These are phyloP conservation scores for Agrostemma githago DNA, from an alignment of 148 eudicot species.

Conservation along the genomic window DNA sequence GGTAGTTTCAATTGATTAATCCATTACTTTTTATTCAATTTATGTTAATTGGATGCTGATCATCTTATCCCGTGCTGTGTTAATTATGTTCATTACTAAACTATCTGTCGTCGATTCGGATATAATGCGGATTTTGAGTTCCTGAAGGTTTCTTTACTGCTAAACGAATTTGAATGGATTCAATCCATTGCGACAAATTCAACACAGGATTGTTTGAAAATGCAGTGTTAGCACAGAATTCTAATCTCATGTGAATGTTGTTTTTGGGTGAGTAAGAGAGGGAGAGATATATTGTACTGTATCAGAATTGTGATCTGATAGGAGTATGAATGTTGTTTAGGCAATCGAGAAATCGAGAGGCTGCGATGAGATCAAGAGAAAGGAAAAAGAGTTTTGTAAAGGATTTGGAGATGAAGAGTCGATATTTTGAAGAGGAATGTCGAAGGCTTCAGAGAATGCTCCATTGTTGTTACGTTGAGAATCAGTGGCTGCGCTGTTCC, in stretches of 20 bases:
- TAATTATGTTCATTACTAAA: too few species aligned
- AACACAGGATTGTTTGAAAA: too few species aligned
- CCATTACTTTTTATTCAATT: not conserved
- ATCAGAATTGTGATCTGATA: not conserved
- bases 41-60: too few species aligned
- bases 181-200: too few species aligned
- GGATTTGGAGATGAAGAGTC: constrained; percentile 84
- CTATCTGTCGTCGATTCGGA: not conserved
- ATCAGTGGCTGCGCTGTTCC: constrained; percentile 78
- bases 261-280: not conserved
- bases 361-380: constrained; percentile 90
- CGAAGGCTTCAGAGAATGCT: constrained; percentile 75
- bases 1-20: constrained; percentile 28
- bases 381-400: constrained; percentile 80
- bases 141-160: too few species aligned
- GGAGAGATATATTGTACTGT: not conserved
- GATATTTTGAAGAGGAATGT: constrained; percentile 86
- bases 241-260: not conserved
- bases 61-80: too few species aligned
- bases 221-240: too few species aligned
- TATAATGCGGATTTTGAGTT: too few species aligned
- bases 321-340: constrained; percentile 30
- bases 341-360: constrained; percentile 85
- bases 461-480: constrained; percentile 79
- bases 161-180: too few species aligned